A percentile compares a stretch with the other conserved stretches of the same genome.
Conservation (phyloP, 108 stramenopile genomes). For the Cyclotella kingstonii region DNA sequence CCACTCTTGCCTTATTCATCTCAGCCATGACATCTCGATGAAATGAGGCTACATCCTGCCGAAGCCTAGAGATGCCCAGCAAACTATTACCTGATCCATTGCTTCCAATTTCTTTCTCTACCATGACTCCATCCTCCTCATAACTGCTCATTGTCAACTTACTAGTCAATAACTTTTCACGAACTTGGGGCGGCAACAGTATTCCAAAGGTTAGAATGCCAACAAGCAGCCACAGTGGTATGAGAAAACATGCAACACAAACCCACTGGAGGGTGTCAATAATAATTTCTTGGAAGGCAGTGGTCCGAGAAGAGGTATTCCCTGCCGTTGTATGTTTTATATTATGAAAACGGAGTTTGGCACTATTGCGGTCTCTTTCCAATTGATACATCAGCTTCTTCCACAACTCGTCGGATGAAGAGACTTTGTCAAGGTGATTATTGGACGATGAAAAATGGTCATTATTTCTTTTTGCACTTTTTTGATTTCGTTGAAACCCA, state of each 20-base stretch:
- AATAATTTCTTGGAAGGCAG: slow-evolving; percentile 17
- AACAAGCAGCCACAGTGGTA: slow-evolving; percentile 68
- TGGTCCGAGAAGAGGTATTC: slow-evolving; percentile 1
- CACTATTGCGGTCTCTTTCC: too few relatives aligned
- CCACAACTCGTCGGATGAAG: slow-evolving; percentile 29
- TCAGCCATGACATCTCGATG: slow-evolving; percentile 24
- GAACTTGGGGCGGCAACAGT: slow-evolving; percentile 77
- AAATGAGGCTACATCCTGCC: slow-evolving; percentile 23
- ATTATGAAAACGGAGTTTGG: too few relatives aligned
- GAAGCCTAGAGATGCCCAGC: background rate
- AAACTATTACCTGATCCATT: slow-evolving; percentile 9
- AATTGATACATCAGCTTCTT: slow-evolving; percentile 43
- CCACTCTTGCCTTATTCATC: slow-evolving; percentile 27
- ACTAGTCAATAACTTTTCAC: slow-evolving; percentile 47
- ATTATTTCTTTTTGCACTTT: background rate
- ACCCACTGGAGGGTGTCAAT: slow-evolving; percentile 18
- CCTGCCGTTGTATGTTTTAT: too few relatives aligned
- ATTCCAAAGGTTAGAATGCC: slow-evolving; percentile 60
- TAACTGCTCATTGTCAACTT: background rate
- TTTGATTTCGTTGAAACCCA: background rate
- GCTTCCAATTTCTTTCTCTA: too few relatives aligned
- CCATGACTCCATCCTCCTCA: slow-evolving; percentile 7
- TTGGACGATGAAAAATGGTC: too few relatives aligned
- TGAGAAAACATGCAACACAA: slow-evolving; percentile 43
- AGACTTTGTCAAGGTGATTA: slow-evolving; percentile 6